These are phyloP conservation scores for Kodamaea kaohsiungensis DNA, from an alignment of 805 yeast genomes.

Conservation along the genomic window DNA sequence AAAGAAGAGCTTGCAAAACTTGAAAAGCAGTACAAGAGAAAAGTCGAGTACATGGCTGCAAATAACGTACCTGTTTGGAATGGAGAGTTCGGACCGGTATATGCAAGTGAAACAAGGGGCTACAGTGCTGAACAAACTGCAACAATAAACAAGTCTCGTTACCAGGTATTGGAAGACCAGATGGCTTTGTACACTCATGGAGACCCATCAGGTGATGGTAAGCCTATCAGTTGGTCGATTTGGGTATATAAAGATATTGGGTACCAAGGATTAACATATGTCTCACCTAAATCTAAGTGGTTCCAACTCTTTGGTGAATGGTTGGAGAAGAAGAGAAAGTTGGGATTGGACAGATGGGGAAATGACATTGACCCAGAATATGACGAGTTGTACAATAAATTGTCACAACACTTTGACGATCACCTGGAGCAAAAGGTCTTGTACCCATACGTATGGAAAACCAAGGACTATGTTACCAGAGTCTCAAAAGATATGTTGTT, in stretches of 20 bases:
- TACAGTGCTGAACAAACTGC: slow-evolving; percentile 33
- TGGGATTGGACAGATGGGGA: slow-evolving; percentile 55
- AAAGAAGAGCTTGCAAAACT: slow-evolving; percentile 37
- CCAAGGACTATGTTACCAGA: slow-evolving; percentile 38
- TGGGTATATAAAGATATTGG: slow-evolving; percentile 58
- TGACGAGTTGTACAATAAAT: slow-evolving; percentile 35
- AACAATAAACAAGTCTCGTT: slow-evolving; percentile 39
- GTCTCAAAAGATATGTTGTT: slow-evolving; percentile 46
- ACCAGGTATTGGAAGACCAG: slow-evolving; percentile 47
- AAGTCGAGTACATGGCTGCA: slow-evolving; percentile 42
- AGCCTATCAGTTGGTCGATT: slow-evolving; percentile 51
- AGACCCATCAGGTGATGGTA: slow-evolving; percentile 48
- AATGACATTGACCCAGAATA: slow-evolving; percentile 43
- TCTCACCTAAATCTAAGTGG: slow-evolving; percentile 46
- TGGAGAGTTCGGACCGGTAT: slow-evolving; percentile 56
- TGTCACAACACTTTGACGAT: slow-evolving; percentile 44
- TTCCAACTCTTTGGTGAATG: slow-evolving; percentile 43
- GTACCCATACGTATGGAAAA: slow-evolving; percentile 44
- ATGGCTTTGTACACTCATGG: slow-evolving; percentile 44
- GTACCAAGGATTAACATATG: slow-evolving; percentile 50
- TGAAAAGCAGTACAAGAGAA: slow-evolving; percentile 40
- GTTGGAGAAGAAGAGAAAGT: slow-evolving; percentile 41
- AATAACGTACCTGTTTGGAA: slow-evolving; percentile 53
- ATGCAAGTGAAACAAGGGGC: slow-evolving; percentile 44
- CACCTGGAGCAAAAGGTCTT: slow-evolving; percentile 34